Conservation (phyloP, 768 basidiomycete genomes). For the Piloderma croceum region DNA sequence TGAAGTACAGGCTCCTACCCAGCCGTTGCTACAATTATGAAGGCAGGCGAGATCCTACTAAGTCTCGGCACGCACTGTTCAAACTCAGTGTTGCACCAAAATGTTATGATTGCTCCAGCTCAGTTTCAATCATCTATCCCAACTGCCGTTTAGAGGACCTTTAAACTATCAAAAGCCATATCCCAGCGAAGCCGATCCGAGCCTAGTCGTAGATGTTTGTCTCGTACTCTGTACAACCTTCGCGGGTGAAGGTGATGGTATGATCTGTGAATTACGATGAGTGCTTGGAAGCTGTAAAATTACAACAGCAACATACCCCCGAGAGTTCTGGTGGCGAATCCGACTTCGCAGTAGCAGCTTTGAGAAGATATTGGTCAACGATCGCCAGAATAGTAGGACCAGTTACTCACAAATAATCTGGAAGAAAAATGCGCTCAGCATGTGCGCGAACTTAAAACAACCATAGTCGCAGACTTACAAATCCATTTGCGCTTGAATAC, state of each 20-base stretch:
- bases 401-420: conserved; percentile 43
- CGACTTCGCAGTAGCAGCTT: conserved; percentile 70
- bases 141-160: too few species aligned
- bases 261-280: conserved; percentile 39
- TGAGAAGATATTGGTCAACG: conserved; percentile 10
- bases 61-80: too few species aligned
- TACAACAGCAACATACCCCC: conserved; percentile 43
- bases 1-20: too few species aligned
- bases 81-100: too few species aligned
- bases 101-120: too few species aligned
- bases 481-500: conserved; percentile 75
- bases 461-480: conserved; percentile 35
- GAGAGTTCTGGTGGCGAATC: conserved; percentile 59
- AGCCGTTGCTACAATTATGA: too few species aligned
- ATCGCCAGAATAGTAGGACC: not conserved
- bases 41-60: too few species aligned
- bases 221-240: conserved; percentile 56
- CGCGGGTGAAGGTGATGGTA: conserved; percentile 58
- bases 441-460: conserved; percentile 4
- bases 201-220: conserved; percentile 39
- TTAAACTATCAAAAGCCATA: too few species aligned
- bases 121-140: too few species aligned
- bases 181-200: too few species aligned
- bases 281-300: not conserved
- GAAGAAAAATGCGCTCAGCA: conserved; percentile 5